These are phyloP conservation scores for Ganoderma lingzhi DNA, from an alignment of 1,284 basidiomycete species.

Conservation along the genomic window DNA sequence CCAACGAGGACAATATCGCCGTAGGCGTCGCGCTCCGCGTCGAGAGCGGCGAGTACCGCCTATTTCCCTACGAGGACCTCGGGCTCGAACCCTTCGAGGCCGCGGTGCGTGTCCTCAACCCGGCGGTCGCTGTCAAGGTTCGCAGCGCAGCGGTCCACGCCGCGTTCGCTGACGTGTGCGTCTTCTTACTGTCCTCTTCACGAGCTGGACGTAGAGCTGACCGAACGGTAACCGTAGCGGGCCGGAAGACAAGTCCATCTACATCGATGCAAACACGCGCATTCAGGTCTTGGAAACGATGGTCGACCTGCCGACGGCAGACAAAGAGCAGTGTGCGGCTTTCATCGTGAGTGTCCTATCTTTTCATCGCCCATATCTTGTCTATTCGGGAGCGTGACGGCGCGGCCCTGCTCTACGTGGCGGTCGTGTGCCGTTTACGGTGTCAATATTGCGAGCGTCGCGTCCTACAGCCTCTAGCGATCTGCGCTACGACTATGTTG, in stretches of 20 bases:
- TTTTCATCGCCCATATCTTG: neutral
- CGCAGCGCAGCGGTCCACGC: slow-evolving; percentile 83
- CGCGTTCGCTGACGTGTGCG: slow-evolving; percentile 78
- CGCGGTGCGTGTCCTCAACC: slow-evolving; percentile 81
- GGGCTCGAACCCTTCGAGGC: slow-evolving; percentile 75
- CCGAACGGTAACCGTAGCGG: slow-evolving; percentile 42
- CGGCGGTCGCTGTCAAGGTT: slow-evolving; percentile 83
- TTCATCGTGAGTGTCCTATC: slow-evolving; percentile 68
- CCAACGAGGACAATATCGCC: slow-evolving; percentile 56
- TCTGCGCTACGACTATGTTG: neutral
- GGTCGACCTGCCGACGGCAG: slow-evolving; percentile 73
- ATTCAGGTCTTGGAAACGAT: slow-evolving; percentile 78
- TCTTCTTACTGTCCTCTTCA: slow-evolving; percentile 27
- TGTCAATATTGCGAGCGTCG: too few relatives aligned
- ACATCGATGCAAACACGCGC: slow-evolving; percentile 73
- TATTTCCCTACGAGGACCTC: slow-evolving; percentile 78
- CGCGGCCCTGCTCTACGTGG: too few relatives aligned
- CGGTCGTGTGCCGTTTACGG: neutral
- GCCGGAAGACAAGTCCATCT: slow-evolving; percentile 62
- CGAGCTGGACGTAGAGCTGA: slow-evolving; percentile 1
- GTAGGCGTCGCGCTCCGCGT: slow-evolving; percentile 74
- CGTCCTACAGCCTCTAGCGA: neutral
- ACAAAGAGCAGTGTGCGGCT: slow-evolving; percentile 86
- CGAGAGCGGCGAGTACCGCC: slow-evolving; percentile 64
- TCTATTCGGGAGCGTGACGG: neutral